Percentiles rank a stretch among this genome's conserved stretches.
These are phyloP conservation scores for Coemansia sp. DNA, from an alignment of 192 early-diverging fungal species.

Conservation along the genomic window DNA sequence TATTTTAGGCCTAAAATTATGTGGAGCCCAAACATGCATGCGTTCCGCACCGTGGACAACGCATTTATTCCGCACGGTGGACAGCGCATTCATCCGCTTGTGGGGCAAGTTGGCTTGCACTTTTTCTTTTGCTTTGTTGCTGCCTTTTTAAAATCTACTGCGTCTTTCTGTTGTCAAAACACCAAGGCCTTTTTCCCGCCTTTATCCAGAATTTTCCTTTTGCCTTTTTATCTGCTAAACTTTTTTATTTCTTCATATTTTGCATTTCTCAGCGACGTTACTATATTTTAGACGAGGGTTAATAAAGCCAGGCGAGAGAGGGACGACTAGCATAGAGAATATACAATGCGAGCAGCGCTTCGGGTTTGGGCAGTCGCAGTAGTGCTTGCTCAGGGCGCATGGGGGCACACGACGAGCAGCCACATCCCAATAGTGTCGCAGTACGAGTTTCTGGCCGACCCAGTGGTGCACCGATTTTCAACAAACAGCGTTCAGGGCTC, in stretches of 20 bases:
- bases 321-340: background rate
- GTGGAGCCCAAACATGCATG: too few relatives aligned
- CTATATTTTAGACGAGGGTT: too few relatives aligned
- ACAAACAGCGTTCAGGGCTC: slow-evolving; percentile 5
- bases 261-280: too few relatives aligned
- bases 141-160: background rate
- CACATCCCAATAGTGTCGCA: slow-evolving; percentile 38
- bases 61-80: background rate
- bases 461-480: slow-evolving; percentile 38
- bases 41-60: background rate
- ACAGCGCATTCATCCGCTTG: too few relatives aligned
- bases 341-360: background rate
- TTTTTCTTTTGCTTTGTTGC: background rate
- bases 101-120: background rate
- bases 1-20: too few relatives aligned
- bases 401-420: slow-evolving; percentile 26
- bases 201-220: background rate
- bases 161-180: slow-evolving; percentile 2
- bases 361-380: background rate
- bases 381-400: background rate
- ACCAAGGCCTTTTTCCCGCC: background rate
- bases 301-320: too few relatives aligned
- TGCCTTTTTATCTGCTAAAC: too few relatives aligned
- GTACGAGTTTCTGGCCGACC: slow-evolving; percentile 49
- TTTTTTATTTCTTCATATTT: background rate